Evolutionary conservation across 1,284 basidiomycete genomes (phyloP).

Genomic region (Cryptococcus sp.): DNA sequence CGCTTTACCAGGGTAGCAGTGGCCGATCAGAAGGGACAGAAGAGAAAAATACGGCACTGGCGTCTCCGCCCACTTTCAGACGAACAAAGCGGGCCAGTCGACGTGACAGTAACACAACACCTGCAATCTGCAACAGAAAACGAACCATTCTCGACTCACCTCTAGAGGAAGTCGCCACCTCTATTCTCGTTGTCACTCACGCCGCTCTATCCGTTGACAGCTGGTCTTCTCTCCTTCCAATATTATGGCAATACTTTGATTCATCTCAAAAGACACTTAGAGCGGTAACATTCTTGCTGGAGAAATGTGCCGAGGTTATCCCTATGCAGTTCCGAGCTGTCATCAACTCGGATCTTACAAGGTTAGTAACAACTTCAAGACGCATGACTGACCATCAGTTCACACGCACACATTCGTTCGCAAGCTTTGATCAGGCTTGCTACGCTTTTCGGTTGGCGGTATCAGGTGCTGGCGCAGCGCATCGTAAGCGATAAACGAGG

Average conservation of each 20-base stretch:
- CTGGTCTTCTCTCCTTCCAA: constrained; percentile 33
- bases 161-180: no score
- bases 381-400: constrained; percentile 2
- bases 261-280: constrained; percentile 4
- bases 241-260: constrained; percentile 33
- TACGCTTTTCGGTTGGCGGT: constrained; percentile 39
- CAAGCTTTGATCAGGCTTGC: constrained; percentile 33
- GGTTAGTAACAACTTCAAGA: constrained; percentile 11
- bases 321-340: constrained; percentile 21
- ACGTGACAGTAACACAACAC: no score
- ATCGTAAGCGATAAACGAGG: constrained; percentile 38
- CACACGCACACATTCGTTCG: constrained; percentile 11
- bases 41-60: no score
- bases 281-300: constrained; percentile 34
- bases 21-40: no score
- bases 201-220: constrained; percentile 30
- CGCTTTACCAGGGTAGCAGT: no score
- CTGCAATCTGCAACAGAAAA: neutral
- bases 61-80: no score
- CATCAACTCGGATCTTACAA: constrained; percentile 29
- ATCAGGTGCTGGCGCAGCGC: constrained; percentile 36
- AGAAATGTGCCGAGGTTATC: constrained; percentile 43
- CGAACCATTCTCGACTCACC: neutral
- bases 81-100: no score
- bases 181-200: constrained; percentile 31